A percentile compares a stretch with the other conserved stretches of the same genome.
These are phyloP conservation scores for Suillus subluteus DNA, from an alignment of 768 basidiomycete genomes.

Conservation along the genomic window DNA sequence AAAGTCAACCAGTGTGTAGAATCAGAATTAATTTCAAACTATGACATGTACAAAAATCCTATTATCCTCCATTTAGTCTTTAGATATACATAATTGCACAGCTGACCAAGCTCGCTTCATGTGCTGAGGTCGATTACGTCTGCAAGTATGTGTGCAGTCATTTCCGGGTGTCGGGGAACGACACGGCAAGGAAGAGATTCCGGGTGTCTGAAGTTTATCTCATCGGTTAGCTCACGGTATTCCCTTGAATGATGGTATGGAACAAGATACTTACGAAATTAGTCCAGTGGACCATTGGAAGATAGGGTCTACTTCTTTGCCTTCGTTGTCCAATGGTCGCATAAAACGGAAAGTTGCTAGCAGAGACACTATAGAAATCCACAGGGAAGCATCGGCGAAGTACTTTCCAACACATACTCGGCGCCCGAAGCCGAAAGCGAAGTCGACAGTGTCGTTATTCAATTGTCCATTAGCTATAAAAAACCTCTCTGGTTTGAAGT, in stretches of 20 bases:
- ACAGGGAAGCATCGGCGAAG: slow-evolving; percentile 36
- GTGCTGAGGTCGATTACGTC: slow-evolving; percentile 16
- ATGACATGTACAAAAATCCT: neutral
- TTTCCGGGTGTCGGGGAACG: slow-evolving; percentile 22
- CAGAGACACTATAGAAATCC: slow-evolving; percentile 35
- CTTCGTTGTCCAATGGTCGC: slow-evolving; percentile 32
- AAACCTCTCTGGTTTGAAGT: slow-evolving; percentile 35
- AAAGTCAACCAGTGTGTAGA: too few relatives aligned
- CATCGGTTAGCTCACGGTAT: slow-evolving; percentile 12
- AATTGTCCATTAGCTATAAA: slow-evolving; percentile 27
- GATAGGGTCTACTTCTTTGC: slow-evolving; percentile 27
- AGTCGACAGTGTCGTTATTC: slow-evolving; percentile 24
- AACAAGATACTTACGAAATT: slow-evolving; percentile 26
- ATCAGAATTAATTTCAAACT: neutral
- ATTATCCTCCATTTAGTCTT: neutral
- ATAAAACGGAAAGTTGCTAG: slow-evolving; percentile 33
- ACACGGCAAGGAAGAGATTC: slow-evolving; percentile 33
- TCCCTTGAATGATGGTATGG: neutral
- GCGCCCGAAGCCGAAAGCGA: slow-evolving; percentile 35
- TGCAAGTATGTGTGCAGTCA: slow-evolving; percentile 20
- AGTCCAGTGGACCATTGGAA: slow-evolving; percentile 34
- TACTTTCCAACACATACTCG: slow-evolving; percentile 34
- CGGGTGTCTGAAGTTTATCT: slow-evolving; percentile 25
- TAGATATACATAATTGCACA: neutral
- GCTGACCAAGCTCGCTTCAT: slow-evolving; percentile 14